Base-by-base conservation (phyloP, 2,329 filamentous ascomycete genomes). In the Sporothrix sp. region DNA sequence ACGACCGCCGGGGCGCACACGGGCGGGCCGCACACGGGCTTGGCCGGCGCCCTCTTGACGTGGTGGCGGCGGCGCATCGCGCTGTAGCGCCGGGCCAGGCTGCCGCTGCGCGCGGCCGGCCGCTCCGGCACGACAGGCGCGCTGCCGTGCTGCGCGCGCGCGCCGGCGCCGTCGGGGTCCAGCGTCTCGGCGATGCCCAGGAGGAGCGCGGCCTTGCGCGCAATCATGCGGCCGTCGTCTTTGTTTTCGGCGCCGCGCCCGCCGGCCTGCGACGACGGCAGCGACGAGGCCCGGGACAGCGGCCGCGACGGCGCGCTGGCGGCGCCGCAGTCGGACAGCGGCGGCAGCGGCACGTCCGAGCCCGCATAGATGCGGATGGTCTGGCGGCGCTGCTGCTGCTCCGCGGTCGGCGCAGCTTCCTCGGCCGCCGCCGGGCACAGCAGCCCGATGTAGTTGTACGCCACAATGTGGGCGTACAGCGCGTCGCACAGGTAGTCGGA, bases 401-500 rank as follows among this genome's bases (percentile, higher is more conserved):
- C 6, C 25, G 2, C 35, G 59, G 58, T 23, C 43, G 32, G 38
- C 48, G 23, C 33, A 53, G 10, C 16, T 23, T 48, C 37, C 39
- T 64, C 58, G 43, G 27, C 9, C 10, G 38, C 37, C 48, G 57
- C 30, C 5, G 53, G 53, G 45, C 64, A 68, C 9, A 72, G 57
- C 5, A 63, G 61, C 39, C 62, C 62, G 47, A 81, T 65, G 63
- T 81, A 81, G 61, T 79, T 81, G 62, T 76, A 79, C 0, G 74
- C 76, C 4, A 81, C 63, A 8, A 81, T 66, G 57, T 81, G 76
- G 0, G 77, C 77, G 58, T 80, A 81, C 6, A 81, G 62, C 0
- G 76, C 74, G 47, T 81, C 75, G 58, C 76, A 79, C 6, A 79
- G 69, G 56, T 75, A 73, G 54, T 78, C 73, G 2, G 73, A 71